Evolutionary conservation across 2,329 filamentous ascomycete genomes (phyloP).

Genomic region (Aspergillus clavatus): DNA sequence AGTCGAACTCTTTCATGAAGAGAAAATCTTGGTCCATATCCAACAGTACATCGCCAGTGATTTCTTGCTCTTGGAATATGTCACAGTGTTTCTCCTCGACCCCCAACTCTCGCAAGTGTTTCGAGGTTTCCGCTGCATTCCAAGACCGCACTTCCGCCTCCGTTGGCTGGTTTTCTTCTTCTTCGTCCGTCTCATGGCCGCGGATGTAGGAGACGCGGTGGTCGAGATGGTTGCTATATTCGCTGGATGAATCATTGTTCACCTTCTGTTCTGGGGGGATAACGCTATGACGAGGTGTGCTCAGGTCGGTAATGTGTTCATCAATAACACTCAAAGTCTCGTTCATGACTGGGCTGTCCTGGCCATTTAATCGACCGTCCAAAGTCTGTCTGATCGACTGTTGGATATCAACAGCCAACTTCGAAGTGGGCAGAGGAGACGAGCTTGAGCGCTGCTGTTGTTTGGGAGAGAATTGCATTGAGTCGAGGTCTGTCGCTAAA

Average conservation of each 20-base stretch:
- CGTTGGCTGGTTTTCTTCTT: slow-evolving; percentile 68
- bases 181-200: slow-evolving; percentile 91
- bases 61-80: slow-evolving; percentile 93
- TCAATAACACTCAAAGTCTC: slow-evolving; percentile 95
- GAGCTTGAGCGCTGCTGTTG: slow-evolving; percentile 32
- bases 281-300: slow-evolving; percentile 54
- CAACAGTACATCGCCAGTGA: slow-evolving; percentile 84
- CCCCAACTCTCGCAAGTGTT: slow-evolving; percentile 78
- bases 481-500: slow-evolving; percentile 15
- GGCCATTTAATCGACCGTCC: slow-evolving; percentile 47
- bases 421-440: slow-evolving; percentile 32
- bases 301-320: slow-evolving; percentile 90
- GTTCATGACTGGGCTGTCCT: slow-evolving; percentile 77
- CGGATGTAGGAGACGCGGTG: slow-evolving; percentile 85
- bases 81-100: slow-evolving; percentile 89
- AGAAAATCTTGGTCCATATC: slow-evolving; percentile 94
- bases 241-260: slow-evolving; percentile 76
- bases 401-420: slow-evolving; percentile 37
- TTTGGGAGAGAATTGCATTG: slow-evolving; percentile 17
- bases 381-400: slow-evolving; percentile 44
- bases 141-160: slow-evolving; percentile 72
- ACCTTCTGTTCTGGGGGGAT: slow-evolving; percentile 48
- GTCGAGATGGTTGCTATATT: slow-evolving; percentile 76
- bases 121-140: slow-evolving; percentile 76
- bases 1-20: slow-evolving; percentile 90